Conservation (phyloP, 768 basidiomycete species). For the Rhizopogon salebrosus region DNA sequence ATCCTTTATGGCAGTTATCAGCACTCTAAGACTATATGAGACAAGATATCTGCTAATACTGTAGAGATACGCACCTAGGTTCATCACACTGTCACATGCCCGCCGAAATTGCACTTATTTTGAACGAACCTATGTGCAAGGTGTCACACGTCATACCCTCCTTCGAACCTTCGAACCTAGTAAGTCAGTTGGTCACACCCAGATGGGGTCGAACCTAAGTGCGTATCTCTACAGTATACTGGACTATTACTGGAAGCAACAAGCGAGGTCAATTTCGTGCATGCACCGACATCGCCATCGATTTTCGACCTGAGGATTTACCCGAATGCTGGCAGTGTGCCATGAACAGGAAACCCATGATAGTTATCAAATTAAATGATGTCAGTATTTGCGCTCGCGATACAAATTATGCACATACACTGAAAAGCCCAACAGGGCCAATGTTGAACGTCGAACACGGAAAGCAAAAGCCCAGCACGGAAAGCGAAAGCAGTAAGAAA, state of each 20-base stretch:
- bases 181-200: too few species aligned
- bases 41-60: conserved; percentile 17
- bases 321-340: conserved; percentile 88
- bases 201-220: too few species aligned
- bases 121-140: too few species aligned
- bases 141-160: too few species aligned
- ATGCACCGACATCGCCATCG: conserved; percentile 83
- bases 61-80: too few species aligned
- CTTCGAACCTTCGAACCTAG: too few species aligned
- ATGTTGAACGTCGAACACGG: too few species aligned
- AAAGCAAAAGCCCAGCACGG: too few species aligned
- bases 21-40: background rate
- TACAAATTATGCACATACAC: conserved; percentile 38
- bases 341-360: conserved; percentile 90
- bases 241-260: conserved; percentile 63
- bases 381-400: background rate
- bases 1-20: conserved; percentile 45
- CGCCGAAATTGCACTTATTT: too few species aligned
- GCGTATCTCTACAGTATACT: too few species aligned
- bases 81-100: too few species aligned
- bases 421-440: conserved; percentile 18
- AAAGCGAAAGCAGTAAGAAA: too few species aligned
- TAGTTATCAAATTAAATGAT: conserved; percentile 55
- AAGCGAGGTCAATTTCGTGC: conserved; percentile 86
- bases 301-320: conserved; percentile 90